These are phyloP conservation scores for Eucalyptus erythrocorys DNA, from an alignment of 345 rosid genomes.

Conservation along the genomic window DNA sequence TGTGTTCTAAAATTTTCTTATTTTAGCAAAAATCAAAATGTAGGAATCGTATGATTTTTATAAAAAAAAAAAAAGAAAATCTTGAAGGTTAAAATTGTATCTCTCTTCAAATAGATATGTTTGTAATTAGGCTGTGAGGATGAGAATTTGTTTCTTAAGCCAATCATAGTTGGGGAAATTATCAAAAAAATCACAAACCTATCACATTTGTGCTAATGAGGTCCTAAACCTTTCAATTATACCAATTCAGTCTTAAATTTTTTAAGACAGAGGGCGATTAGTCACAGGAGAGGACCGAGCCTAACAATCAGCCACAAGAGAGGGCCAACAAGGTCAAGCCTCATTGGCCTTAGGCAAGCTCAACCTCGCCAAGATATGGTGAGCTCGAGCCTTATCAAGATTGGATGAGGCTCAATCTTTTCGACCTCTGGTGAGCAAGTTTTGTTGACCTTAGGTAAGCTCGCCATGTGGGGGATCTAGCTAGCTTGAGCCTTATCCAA, in stretches of 20 bases:
- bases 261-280: rapidly evolving
- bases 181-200: not conserved
- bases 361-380: not conserved
- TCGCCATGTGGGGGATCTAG: rapidly evolving
- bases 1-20: no score
- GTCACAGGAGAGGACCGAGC: rapidly evolving
- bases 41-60: no score
- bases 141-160: no score
- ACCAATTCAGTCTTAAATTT: rapidly evolving
- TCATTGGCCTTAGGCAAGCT: not conserved
- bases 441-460: rapidly evolving
- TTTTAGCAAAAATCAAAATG: no score
- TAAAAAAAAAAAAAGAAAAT: no score
- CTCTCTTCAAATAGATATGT: not conserved
- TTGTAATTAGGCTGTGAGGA: not conserved
- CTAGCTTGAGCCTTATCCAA: not conserved
- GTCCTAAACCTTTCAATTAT: not conserved
- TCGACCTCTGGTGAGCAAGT: rapidly evolving
- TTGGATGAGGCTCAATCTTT: rapidly evolving
- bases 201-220: no score
- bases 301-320: rapidly evolving
- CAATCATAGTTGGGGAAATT: not conserved
- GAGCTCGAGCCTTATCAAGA: not conserved
- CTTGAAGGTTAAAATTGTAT: not conserved
- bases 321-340: not conserved